Conservation (phyloP, 2,329 filamentous ascomycete genomes). For the Fusarium devonianum region DNA sequence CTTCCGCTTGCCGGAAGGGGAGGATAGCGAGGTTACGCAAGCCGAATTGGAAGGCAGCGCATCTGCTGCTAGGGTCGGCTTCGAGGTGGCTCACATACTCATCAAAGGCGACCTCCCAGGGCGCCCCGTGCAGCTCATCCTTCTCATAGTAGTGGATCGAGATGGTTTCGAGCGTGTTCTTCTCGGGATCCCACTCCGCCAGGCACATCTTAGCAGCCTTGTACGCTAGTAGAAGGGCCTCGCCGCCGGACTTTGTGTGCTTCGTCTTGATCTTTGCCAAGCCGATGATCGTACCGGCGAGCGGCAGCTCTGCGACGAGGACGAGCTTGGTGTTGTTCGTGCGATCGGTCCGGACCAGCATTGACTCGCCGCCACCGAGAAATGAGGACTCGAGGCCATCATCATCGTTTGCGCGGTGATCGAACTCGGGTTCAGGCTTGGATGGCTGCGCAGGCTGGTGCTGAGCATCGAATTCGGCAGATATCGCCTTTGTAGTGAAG, state of each 20-base stretch:
- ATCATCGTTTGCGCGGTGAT: slow-evolving; percentile 64
- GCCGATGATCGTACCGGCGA: slow-evolving; percentile 85
- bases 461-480: slow-evolving; percentile 66
- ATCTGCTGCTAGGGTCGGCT: slow-evolving; percentile 90
- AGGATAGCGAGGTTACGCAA: slow-evolving; percentile 88
- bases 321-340: slow-evolving; percentile 78
- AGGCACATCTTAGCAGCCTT: slow-evolving; percentile 93
- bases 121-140: slow-evolving; percentile 82
- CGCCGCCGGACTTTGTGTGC: slow-evolving; percentile 78
- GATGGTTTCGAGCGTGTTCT: slow-evolving; percentile 80
- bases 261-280: slow-evolving; percentile 78
- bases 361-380: slow-evolving; percentile 67
- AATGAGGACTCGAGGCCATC: slow-evolving; percentile 72
- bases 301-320: slow-evolving; percentile 81
- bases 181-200: slow-evolving; percentile 89
- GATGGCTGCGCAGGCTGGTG: slow-evolving; percentile 46
- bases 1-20: slow-evolving; percentile 85
- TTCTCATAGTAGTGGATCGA: slow-evolving; percentile 99
- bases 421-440: slow-evolving; percentile 57
- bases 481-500: slow-evolving; percentile 75
- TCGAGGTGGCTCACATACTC: slow-evolving; percentile 82
- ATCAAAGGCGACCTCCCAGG: slow-evolving; percentile 79
- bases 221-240: slow-evolving; percentile 83
- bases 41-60: slow-evolving; percentile 93
- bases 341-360: slow-evolving; percentile 68